phyloP scores from a whole-genome alignment of 306 rosid genomes.

The Cucurbita argyrosperma region DNA sequence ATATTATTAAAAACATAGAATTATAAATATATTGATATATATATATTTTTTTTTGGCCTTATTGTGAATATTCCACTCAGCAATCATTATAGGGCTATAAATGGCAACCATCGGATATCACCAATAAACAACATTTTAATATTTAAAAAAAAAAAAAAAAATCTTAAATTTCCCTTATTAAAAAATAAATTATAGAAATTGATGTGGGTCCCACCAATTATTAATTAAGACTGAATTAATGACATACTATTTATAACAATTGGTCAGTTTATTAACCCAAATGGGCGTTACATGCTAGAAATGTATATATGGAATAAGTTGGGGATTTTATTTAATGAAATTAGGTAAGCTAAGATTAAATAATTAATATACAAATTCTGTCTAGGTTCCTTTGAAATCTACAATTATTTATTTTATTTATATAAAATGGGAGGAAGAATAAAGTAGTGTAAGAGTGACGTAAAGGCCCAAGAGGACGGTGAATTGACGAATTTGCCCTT shows the following conservation, averaged over 20 bases:
- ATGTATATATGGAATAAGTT: background rate
- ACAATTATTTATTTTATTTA: too few relatives aligned
- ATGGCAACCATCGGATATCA: background rate
- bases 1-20: background rate
- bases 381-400: background rate
- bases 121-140: background rate
- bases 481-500: background rate
- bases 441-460: background rate
- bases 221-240: background rate
- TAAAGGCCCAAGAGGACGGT: background rate
- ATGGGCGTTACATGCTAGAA: background rate
- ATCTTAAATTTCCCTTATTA: too few relatives aligned
- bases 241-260: background rate
- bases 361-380: too few relatives aligned
- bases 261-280: background rate
- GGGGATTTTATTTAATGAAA: background rate
- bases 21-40: background rate
- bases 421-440: too few relatives aligned
- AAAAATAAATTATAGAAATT: background rate
- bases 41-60: background rate
- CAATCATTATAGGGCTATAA: background rate
- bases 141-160: too few relatives aligned
- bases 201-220: background rate
- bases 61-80: conserved; percentile 1
- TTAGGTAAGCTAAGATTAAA: background rate